Conservation (phyloP, 345 rosid genomes). For the Salix viminalis region DNA sequence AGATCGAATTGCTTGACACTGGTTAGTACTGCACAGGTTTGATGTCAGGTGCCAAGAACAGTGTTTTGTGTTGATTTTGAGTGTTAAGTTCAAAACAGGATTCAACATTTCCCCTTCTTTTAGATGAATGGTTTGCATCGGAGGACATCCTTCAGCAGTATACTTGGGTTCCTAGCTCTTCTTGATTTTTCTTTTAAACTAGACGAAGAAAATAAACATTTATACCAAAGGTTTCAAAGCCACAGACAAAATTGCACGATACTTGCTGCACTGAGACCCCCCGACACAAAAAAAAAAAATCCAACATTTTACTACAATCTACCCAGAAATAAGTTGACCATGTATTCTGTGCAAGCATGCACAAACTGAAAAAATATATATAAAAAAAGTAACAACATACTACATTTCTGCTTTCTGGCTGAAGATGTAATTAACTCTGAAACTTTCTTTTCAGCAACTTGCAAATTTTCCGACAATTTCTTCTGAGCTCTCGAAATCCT, state of each 20-base stretch:
- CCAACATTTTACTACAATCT: background rate
- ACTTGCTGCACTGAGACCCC: background rate
- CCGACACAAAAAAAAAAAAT: background rate
- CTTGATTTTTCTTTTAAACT: too few relatives aligned
- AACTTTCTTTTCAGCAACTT: conserved; percentile 44
- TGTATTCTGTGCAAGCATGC: background rate
- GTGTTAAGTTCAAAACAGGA: background rate
- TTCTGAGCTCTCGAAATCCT: conserved; percentile 48
- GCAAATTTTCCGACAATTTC: conserved; percentile 45
- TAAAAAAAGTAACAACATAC: conserved; percentile 19
- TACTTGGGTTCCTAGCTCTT: too few relatives aligned
- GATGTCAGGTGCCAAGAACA: background rate
- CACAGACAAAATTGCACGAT: background rate
- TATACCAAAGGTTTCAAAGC: too few relatives aligned
- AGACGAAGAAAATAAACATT: too few relatives aligned
- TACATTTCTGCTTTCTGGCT: conserved; percentile 47
- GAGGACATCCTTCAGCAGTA: too few relatives aligned
- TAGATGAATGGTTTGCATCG: too few relatives aligned
- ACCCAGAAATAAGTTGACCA: background rate
- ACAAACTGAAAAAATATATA: background rate
- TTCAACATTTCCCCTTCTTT: background rate
- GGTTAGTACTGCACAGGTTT: background rate
- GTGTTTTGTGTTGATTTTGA: background rate
- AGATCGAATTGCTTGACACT: background rate
- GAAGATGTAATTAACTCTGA: conserved; percentile 65